These are phyloP conservation scores for Akanthomyces lecanii DNA, from an alignment of 2,329 filamentous ascomycete genomes.

Conservation along the genomic window DNA sequence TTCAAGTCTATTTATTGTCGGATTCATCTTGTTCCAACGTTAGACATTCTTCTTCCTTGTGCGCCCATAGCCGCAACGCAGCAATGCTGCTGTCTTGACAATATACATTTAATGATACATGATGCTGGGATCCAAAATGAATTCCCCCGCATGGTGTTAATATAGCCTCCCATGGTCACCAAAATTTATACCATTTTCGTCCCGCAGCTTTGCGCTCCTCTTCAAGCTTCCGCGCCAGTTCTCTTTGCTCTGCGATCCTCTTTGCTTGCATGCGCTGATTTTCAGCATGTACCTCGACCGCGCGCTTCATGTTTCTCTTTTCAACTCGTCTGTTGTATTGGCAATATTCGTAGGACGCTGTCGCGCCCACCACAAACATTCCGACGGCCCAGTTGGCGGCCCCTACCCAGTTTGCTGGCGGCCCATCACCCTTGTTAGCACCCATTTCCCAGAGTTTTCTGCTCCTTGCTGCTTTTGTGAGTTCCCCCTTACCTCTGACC, in stretches of 20 bases:
- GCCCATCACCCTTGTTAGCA: not conserved
- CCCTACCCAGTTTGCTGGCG: constrained; percentile 26
- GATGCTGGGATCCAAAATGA: not conserved
- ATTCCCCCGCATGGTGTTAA: not conserved
- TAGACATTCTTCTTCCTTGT: not conserved
- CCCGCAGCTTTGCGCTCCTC: constrained; percentile 32
- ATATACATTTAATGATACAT: constrained; percentile 16
- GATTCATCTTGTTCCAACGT: not conserved
- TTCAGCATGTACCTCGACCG: constrained; percentile 61
- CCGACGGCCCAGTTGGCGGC: constrained; percentile 84
- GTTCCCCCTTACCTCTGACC: constrained; percentile 59
- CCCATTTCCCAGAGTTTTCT: not conserved
- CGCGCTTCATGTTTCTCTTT: constrained; percentile 76
- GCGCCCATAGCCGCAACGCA: not conserved
- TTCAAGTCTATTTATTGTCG: not conserved
- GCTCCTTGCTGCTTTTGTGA: not conserved
- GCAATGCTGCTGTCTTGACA: constrained; percentile 7
- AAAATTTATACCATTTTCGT: constrained; percentile 54
- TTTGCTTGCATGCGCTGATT: constrained; percentile 47
- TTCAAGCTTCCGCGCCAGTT: constrained; percentile 36
- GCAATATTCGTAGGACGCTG: constrained; percentile 79
- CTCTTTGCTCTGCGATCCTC: constrained; percentile 29
- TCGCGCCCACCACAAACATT: constrained; percentile 65
- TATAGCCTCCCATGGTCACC: constrained; percentile 34
- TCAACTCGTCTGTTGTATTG: constrained; percentile 70